Base-by-base conservation (phyloP, 2,329 filamentous ascomycete genomes). In the Penicillium olsonii region DNA sequence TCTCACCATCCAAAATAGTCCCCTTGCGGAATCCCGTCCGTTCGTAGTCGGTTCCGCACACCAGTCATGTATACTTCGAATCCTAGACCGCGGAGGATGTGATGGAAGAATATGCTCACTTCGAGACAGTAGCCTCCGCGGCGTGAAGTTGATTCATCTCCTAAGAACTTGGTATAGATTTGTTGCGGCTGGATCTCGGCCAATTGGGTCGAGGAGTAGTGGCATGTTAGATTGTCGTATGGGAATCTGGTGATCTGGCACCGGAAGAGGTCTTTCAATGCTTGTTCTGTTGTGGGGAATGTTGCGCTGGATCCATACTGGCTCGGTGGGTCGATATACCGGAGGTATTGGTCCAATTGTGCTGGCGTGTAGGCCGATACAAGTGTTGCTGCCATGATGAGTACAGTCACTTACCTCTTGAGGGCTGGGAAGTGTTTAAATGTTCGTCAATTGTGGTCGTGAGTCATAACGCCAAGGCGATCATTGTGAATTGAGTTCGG, bases 91-190 rank as follows among this genome's bases (percentile, higher is more conserved):
- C 75, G 67, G 4, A 84, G 69, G 11, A 82, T 64, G 54, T 81
- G 71, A 55, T 77, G 74, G 56, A 84, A 82, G 17, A 85, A 72
- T 35, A 82, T 73, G 45, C 73, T 78, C 20, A 74, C 73, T 60
- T 84, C 82, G 74, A 85, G 81, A 67, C 82, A 85, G 63, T 85
- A 85, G 0, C 83, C 82, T 15, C 83, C 83, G 2, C 75, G 66
- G 14, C 72, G 65, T 2, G 73, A 70, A 1, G 35, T 38, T 4
- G 48, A 43, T 1, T 35, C 42, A 1, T 37, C 2, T 2, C 67
- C 60, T 37, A 84, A 68, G 40, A 81, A 72, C 56, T 83, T 84
- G 14, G 68, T 50, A 59, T 77, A 82, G 2, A 82, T 66, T 39
- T 65, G 55, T n/a, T 77, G 68, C 0, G 78, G 75, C 18, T 77